Percentiles rank a stretch among this genome's conserved stretches.
phyloP scores from a whole-genome alignment of 805 yeast genomes.

The Wickerhamomyces subpelliculosus region DNA sequence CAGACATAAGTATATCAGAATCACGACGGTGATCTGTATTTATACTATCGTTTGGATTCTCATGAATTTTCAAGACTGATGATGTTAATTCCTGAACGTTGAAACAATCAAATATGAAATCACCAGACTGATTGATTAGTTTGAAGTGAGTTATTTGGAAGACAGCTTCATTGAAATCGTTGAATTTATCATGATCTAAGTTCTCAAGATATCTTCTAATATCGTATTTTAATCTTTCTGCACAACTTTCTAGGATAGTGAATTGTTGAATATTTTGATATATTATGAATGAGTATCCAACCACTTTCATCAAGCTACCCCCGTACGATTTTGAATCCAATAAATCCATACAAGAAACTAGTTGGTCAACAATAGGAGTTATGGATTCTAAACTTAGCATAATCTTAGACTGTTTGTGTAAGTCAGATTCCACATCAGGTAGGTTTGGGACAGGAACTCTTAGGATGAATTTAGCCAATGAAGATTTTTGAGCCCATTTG shows the following conservation, averaged over 20 bases:
- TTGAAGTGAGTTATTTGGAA: constrained; percentile 3
- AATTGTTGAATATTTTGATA: neutral
- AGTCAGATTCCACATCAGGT: neutral
- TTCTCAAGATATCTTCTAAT: constrained; percentile 9
- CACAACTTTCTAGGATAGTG: constrained; percentile 4
- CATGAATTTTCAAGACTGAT: neutral
- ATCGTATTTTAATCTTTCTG: constrained; percentile 14
- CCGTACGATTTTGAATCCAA: neutral
- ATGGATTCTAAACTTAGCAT: no score
- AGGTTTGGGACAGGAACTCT: neutral
- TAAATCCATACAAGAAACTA: constrained; percentile 1
- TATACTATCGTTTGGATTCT: neutral
- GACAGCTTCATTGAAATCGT: neutral
- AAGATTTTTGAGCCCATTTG: constrained; percentile 3
- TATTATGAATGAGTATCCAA: neutral
- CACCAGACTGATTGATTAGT: constrained; percentile 9
- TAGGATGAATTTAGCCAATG: constrained; percentile 6
- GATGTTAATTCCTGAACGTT: neutral
- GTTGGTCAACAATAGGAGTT: constrained; percentile 4
- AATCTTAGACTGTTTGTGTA: no score
- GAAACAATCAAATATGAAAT: constrained; percentile 13
- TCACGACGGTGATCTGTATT: neutral
- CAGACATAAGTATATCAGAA: constrained; percentile 2
- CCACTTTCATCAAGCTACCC: neutral
- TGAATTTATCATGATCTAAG: neutral